Base-by-base conservation (phyloP, 495 filamentous ascomycete genomes). In the Trichoderma gamsii region DNA sequence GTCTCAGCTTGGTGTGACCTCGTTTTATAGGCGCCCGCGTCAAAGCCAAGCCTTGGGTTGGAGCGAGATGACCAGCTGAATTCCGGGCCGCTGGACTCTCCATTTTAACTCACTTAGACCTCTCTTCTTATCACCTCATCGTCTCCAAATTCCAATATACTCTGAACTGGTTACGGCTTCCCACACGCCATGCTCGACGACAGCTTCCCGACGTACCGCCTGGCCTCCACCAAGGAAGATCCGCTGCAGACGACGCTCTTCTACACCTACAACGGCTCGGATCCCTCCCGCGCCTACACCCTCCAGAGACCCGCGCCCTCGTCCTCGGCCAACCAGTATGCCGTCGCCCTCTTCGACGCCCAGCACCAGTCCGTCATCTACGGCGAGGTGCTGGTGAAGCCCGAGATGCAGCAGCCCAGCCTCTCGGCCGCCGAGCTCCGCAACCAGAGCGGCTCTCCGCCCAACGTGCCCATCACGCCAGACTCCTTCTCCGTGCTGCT, bases 301-400 rank as follows among this genome's bases (percentile, higher is more conserved):
- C 81, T 97, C 23, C 85, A 89, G 63, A 89, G 88, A 72, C 91
- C 91, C 12, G 76, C 85, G 56, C 73, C 84, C 9, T 87, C 90
- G 18, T 79, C 83, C 4, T 86, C 89, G 18, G 88, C 86, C 71
- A 96, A 95, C 76, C 89, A 89, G 75, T 98, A 97, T 77, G 92
- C 89, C 43, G 83, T 89, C 69, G 93, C 91, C 25, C 84, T 99
- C 15, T 90, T 87, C 78, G 96, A 97, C 70, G 86, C 92, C 44
- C 89, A 87, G 78, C 89, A 90, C 69, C 85, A 90, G 2, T 89
- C 90, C 32, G 84, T 99, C 68, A 81, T 97, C 64, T 97, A 88
- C 72, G 95, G 87, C 32, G 95, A 97, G 73, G 90, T 97, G 35
- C 79, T 91, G n/a, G 84, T 96, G 23, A 83, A 87, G 70, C 93